These are phyloP conservation scores for Pulicaria dysenterica DNA, from an alignment of 129 eudicot species.

Conservation along the genomic window DNA sequence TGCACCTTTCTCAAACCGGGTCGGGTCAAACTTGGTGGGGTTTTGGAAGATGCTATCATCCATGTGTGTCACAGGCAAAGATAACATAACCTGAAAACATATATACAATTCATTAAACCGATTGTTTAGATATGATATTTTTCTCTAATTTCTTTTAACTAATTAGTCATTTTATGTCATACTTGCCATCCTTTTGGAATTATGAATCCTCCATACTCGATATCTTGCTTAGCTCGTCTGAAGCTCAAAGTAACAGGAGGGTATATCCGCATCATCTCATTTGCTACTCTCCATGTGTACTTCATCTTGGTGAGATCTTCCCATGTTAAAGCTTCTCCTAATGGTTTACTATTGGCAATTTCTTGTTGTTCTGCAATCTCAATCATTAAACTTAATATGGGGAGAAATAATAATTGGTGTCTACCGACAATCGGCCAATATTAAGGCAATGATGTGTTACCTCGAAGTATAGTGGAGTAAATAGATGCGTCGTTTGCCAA, in stretches of 20 bases:
- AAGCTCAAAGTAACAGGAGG: slow-evolving; percentile 34
- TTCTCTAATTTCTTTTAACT: neutral
- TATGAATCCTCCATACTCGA: slow-evolving; percentile 41
- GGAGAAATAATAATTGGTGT: neutral
- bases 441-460: neutral
- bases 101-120: neutral
- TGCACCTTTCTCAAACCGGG: slow-evolving; percentile 52
- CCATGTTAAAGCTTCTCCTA: slow-evolving; percentile 39
- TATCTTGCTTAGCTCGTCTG: slow-evolving; percentile 33
- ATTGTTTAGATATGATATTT: neutral
- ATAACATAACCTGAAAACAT: slow-evolving; percentile 47
- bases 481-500: slow-evolving; percentile 33
- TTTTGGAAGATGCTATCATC: slow-evolving; percentile 52
- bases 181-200: slow-evolving; percentile 69
- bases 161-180: slow-evolving; percentile 7
- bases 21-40: slow-evolving; percentile 55
- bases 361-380: slow-evolving; percentile 40
- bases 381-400: neutral
- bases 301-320: slow-evolving; percentile 49
- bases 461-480: slow-evolving; percentile 23
- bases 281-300: slow-evolving; percentile 47
- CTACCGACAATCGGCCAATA: neutral
- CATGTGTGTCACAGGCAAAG: slow-evolving; percentile 59
- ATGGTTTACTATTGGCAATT: slow-evolving; percentile 23
- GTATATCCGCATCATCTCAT: slow-evolving; percentile 37